Conservation (phyloP, 2,329 filamentous ascomycete species). For the Paradendryphiella salina region DNA sequence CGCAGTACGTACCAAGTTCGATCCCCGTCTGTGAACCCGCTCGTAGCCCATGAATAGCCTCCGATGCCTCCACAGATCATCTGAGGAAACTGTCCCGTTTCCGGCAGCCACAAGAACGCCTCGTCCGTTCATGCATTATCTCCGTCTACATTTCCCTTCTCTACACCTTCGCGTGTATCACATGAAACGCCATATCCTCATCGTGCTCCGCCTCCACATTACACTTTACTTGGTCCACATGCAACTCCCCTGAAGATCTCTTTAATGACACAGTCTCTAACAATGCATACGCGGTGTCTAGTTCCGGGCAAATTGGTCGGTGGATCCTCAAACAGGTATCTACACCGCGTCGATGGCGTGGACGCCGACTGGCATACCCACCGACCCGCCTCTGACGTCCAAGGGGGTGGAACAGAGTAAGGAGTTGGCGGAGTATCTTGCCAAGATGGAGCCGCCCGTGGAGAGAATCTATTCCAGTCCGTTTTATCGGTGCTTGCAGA, state of each 20-base stretch:
- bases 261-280: constrained; percentile 27
- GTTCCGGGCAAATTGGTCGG: constrained; percentile 90
- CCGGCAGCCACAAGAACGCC: constrained; percentile 5
- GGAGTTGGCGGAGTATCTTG: constrained; percentile 71
- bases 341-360: constrained; percentile 67
- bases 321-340: constrained; percentile 76
- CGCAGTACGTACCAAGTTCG: constrained; percentile 51
- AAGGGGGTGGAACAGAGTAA: constrained; percentile 83
- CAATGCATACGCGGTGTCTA: constrained; percentile 21
- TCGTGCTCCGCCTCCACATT: background rate
- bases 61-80: constrained; percentile 12
- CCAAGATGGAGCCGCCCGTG: constrained; percentile 65
- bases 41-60: constrained; percentile 7
- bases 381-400: constrained; percentile 83
- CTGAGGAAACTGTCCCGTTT: constrained; percentile 14
- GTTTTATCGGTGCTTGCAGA: constrained; percentile 50
- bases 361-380: constrained; percentile 84
- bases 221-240: background rate
- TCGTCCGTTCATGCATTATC: constrained; percentile 15
- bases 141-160: constrained; percentile 2
- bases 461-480: constrained; percentile 69
- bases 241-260: constrained; percentile 4
- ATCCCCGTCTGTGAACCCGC: constrained; percentile 1
- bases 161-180: constrained; percentile 8
- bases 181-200: constrained; percentile 10